Conservation (phyloP, 495 filamentous ascomycete genomes). For the Diplogelasinospora grovesii region DNA sequence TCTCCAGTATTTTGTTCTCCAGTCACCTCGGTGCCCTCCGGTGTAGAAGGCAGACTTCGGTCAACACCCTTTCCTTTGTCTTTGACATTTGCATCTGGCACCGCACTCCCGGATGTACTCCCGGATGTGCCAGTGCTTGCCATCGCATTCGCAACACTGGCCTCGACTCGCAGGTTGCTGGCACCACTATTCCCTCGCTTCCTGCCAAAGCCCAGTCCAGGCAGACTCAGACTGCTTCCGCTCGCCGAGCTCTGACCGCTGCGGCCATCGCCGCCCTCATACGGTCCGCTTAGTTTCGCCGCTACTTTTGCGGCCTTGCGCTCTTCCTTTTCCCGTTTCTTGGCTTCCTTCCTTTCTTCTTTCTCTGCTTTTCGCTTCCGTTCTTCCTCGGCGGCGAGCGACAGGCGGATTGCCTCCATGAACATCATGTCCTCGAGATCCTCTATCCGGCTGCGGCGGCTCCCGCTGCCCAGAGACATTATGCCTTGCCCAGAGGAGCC, state of each 20-base stretch:
- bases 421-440: slow-evolving; percentile 98
- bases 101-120: slow-evolving; percentile 10
- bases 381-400: slow-evolving; percentile 85
- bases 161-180: slow-evolving; percentile 42
- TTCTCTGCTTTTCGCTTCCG: slow-evolving; percentile 75
- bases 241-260: slow-evolving; percentile 42
- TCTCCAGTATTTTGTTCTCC: too few relatives aligned
- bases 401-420: slow-evolving; percentile 88
- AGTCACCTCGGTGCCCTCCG: slow-evolving; percentile 9
- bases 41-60: slow-evolving; percentile 29
- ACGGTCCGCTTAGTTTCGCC: slow-evolving; percentile 47
- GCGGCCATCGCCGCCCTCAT: slow-evolving; percentile 26
- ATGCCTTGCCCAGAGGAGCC: slow-evolving; percentile 8
- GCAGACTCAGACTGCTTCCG: slow-evolving; percentile 45
- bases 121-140: slow-evolving; percentile 15
- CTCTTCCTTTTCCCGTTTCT: slow-evolving; percentile 75
- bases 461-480: slow-evolving; percentile 20
- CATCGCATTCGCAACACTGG: slow-evolving; percentile 28
- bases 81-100: slow-evolving; percentile 18
- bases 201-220: slow-evolving; percentile 39
- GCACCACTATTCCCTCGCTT: slow-evolving; percentile 49
- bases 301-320: slow-evolving; percentile 67
- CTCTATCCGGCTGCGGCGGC: slow-evolving; percentile 64
- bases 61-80: slow-evolving; percentile 83
- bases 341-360: slow-evolving; percentile 68